Percentiles rank a stretch among this genome's conserved stretches.
Evolutionary conservation across 2,329 filamentous ascomycete species (phyloP).

Genomic region (Aspergillus ochraceoroseus): DNA sequence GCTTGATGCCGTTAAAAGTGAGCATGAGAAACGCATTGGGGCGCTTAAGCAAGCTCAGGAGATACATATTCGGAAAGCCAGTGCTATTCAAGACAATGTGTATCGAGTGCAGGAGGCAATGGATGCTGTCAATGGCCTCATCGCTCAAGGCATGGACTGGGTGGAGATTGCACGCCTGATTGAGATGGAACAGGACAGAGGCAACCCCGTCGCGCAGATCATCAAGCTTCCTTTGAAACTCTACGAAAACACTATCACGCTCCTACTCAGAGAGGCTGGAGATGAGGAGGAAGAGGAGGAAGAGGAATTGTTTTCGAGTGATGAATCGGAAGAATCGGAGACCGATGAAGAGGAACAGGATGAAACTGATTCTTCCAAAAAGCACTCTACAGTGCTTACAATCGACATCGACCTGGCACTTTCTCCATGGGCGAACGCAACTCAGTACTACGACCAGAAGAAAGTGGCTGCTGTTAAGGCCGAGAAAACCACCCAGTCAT

Average conservation of each 20-base stretch:
- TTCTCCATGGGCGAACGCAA: conserved; percentile 82
- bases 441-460: conserved; percentile 87
- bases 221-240: conserved; percentile 86
- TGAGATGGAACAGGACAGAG: conserved; percentile 73
- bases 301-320: conserved; percentile 60
- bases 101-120: conserved; percentile 90
- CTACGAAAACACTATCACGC: conserved; percentile 79
- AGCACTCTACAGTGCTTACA: conserved; percentile 48
- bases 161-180: conserved; percentile 82
- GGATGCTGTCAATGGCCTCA: conserved; percentile 84
- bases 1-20: conserved; percentile 73
- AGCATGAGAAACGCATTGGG: conserved; percentile 80
- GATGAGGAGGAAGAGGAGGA: conserved; percentile 60
- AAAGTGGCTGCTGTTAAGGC: conserved; percentile 79
- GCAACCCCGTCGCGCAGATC: conserved; percentile 79
- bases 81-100: conserved; percentile 83
- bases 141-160: conserved; percentile 97
- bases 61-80: conserved; percentile 79
- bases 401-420: conserved; percentile 81
- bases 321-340: conserved; percentile 51
- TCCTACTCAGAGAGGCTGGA: conserved; percentile 68
- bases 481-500: conserved; percentile 77
- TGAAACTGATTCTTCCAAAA: conserved; percentile 25
- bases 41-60: conserved; percentile 76
- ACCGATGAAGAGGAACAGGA: conserved; percentile 31